phyloP scores from a whole-genome alignment of 2,329 filamentous ascomycete genomes.

The Fusarium multiceps region DNA sequence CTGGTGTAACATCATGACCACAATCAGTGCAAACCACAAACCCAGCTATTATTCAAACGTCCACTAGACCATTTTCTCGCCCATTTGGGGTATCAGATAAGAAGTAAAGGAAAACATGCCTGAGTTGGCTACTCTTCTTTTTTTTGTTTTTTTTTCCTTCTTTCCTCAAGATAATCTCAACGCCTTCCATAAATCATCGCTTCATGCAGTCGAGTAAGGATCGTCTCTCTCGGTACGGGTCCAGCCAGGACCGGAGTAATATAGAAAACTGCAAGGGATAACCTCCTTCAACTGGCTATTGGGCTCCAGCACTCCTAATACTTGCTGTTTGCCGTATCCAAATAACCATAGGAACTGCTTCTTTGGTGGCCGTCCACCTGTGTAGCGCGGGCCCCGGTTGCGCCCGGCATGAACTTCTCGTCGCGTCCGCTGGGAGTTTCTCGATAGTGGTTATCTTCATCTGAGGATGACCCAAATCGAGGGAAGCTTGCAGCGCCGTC shows the following conservation, averaged over 20 bases:
- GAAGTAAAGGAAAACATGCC: conserved; percentile 31
- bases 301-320: conserved; percentile 40
- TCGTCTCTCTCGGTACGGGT: conserved; percentile 42
- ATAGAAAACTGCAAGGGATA: conserved; percentile 31
- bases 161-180: conserved; percentile 32
- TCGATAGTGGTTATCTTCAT: conserved; percentile 35
- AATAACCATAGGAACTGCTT: conserved; percentile 51
- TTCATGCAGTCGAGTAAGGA: conserved; percentile 41
- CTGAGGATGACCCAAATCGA: conserved; percentile 44
- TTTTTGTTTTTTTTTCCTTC: conserved; percentile 1
- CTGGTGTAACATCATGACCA: conserved; percentile 40
- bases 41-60: conserved; percentile 19
- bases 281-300: conserved; percentile 23
- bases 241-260: conserved; percentile 45
- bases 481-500: conserved; percentile 40
- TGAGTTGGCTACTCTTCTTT: conserved; percentile 24
- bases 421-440: conserved; percentile 32
- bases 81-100: conserved; percentile 18
- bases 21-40: conserved; percentile 22
- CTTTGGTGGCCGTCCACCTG: conserved; percentile 48
- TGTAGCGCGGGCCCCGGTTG: conserved; percentile 39
- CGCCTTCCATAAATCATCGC: conserved; percentile 30
- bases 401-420: conserved; percentile 47
- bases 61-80: not conserved
- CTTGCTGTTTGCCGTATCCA: conserved; percentile 46